phyloP scores from a whole-genome alignment of 805 yeast species.

The Ogataea naganishii region DNA sequence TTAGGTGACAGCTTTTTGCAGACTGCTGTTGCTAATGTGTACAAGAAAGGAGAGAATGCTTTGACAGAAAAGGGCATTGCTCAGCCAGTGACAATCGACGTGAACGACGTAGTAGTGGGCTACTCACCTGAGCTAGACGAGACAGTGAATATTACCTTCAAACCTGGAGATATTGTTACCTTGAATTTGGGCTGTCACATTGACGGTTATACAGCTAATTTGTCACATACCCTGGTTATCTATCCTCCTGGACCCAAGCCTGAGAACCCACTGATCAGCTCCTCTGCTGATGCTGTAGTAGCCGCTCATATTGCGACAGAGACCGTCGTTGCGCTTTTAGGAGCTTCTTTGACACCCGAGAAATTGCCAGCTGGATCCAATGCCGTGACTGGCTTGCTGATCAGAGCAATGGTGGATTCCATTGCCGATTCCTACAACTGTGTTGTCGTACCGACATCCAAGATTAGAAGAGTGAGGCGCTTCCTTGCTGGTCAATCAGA shows the following conservation, averaged over 20 bases:
- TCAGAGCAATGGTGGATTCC: constrained; percentile 74
- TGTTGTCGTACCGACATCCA: constrained; percentile 84
- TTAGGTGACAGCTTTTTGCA: constrained; percentile 71
- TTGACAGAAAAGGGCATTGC: constrained; percentile 89
- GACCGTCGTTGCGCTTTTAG: constrained; percentile 70
- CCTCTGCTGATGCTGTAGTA: constrained; percentile 80
- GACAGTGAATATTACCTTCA: constrained; percentile 34
- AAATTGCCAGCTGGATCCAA: constrained; percentile 43
- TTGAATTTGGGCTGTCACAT: constrained; percentile 83
- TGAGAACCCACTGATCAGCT: constrained; percentile 73
- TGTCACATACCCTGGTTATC: constrained; percentile 80
- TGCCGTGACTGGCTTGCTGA: constrained; percentile 54
- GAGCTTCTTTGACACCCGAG: constrained; percentile 67
- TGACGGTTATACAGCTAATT: constrained; percentile 88
- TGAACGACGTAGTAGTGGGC: constrained; percentile 68
- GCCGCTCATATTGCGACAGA: constrained; percentile 89
- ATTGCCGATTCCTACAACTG: constrained; percentile 81
- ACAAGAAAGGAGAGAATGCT: constrained; percentile 38
- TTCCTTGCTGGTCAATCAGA: constrained; percentile 95
- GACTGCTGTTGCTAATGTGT: constrained; percentile 50
- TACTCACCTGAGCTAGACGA: constrained; percentile 83
- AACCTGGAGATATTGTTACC: constrained; percentile 80
- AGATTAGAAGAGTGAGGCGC: constrained; percentile 84
- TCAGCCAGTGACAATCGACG: constrained; percentile 82
- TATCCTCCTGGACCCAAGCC: constrained; percentile 62